Base-by-base conservation (phyloP, 495 filamentous ascomycete species). In the Aspergillus kassunensis region DNA sequence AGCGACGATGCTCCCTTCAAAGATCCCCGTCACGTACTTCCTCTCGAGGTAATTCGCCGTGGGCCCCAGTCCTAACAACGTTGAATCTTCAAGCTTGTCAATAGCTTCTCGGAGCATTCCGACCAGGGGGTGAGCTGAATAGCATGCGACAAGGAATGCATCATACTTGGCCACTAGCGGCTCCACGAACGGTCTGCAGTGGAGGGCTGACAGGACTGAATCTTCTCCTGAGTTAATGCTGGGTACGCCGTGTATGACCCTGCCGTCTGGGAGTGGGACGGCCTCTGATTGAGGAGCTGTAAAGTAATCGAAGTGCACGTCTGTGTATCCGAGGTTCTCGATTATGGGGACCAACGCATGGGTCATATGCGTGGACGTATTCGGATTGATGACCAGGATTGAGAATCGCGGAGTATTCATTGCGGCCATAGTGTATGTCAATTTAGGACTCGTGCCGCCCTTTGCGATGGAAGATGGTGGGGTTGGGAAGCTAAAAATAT, bases 381-480 rank as follows among this genome's bases (percentile, higher is more conserved):
- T 97, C 27, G 92, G 92, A 61, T 97, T 97, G 66, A 97, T 82
- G 56, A 96, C 78, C 57, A 96, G 72, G 59, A 96, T 88, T 37
- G 58, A 60, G 54, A 71, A 62, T 33, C 53, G 50, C 6, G 51
- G 36, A 31, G 44, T 48, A 23, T 37, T 54, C 35, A 39, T 33
- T 49, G 62, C 25, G 29, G 56, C 43, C 58, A 65, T 67, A 34
- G 24, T 53, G 45, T 8, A 8, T 35, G 30, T 34, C 9, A 12
- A 45, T 29, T 29, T n/a, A 19, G 23, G 27, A 13, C 11, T 23
- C 13, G 19, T 29, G 31, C 20, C 15, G 0, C 6, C 16, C 30
- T 48, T 1, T 4, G 15, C 25, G n/a, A 24, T 36, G 34, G 1
- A 18, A n/a, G 16, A 24, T 29, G 33, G 27, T 10, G 51, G 40